Conservation (phyloP, 225 moss, liverwort and hornwort genomes). For the Antitrichia curtipendula region DNA sequence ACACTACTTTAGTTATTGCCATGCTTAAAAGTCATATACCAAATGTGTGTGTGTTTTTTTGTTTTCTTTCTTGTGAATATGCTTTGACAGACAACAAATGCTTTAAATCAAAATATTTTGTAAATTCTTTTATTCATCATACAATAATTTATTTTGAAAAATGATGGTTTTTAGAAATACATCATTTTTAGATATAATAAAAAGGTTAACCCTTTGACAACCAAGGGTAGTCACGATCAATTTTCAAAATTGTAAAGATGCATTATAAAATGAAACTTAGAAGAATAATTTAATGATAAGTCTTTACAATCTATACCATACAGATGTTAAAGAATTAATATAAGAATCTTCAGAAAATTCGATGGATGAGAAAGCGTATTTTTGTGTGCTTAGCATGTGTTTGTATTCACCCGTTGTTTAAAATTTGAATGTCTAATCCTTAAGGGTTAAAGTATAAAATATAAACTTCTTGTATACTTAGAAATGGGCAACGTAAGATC, state of each 20-base stretch:
- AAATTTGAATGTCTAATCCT: too few relatives aligned
- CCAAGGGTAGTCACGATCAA: accelerated
- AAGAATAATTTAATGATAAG: neutral
- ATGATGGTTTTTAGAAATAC: neutral
- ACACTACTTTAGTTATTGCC: too few relatives aligned
- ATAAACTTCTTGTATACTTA: neutral
- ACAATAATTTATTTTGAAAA: neutral
- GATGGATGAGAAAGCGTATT: too few relatives aligned
- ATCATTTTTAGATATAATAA: neutral
- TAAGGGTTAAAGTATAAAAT: neutral
- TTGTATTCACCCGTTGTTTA: too few relatives aligned
- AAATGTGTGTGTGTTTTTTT: too few relatives aligned
- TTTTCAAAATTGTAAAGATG: neutral
- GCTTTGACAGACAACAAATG: too few relatives aligned
- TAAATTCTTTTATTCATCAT: too few relatives aligned
- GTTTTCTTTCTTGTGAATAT: too few relatives aligned
- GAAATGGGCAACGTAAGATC: neutral
- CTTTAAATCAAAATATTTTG: too few relatives aligned
- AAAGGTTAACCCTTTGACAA: too few relatives aligned
- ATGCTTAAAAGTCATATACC: too few relatives aligned
- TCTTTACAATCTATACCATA: neutral
- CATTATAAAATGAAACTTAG: neutral
- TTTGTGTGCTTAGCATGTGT: too few relatives aligned
- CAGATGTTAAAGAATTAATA: neutral
- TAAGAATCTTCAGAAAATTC: neutral